phyloP scores from a whole-genome alignment of 306 rosid genomes.

The Glycine soja region DNA sequence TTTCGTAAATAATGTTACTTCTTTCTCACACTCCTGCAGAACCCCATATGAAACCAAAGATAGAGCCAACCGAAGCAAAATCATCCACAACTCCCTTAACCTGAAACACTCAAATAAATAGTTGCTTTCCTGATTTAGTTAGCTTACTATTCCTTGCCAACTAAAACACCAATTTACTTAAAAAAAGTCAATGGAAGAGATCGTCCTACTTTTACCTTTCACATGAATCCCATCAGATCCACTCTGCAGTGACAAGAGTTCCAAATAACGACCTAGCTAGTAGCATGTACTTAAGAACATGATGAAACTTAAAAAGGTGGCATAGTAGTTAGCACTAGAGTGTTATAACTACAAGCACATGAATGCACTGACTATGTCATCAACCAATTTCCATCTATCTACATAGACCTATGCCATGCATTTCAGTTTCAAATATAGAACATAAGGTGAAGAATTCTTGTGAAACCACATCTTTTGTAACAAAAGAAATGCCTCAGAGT shows the following conservation, averaged over 20 bases:
- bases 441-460: conserved; percentile 51
- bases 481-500: conserved; percentile 53
- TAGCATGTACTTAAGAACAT: conserved; percentile 32
- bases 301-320: conserved; percentile 42
- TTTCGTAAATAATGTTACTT: conserved; percentile 1
- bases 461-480: conserved; percentile 48
- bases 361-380: conserved; percentile 58
- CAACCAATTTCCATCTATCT: conserved; percentile 44
- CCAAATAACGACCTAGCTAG: conserved; percentile 30
- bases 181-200: conserved; percentile 42
- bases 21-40: conserved; percentile 15
- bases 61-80: conserved; percentile 17
- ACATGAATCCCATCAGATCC: conserved; percentile 46
- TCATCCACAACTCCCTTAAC: conserved; percentile 33
- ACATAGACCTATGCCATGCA: conserved; percentile 41
- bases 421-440: conserved; percentile 49
- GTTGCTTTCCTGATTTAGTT: conserved; percentile 41
- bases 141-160: conserved; percentile 39
- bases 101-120: conserved; percentile 44
- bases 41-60: conserved; percentile 22
- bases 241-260: conserved; percentile 29
- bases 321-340: conserved; percentile 48
- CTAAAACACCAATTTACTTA: conserved; percentile 47
- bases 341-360: conserved; percentile 64
- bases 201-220: conserved; percentile 38